Base-by-base conservation (phyloP, 1,284 basidiomycete genomes). In the Apiotrichum gracile region DNA sequence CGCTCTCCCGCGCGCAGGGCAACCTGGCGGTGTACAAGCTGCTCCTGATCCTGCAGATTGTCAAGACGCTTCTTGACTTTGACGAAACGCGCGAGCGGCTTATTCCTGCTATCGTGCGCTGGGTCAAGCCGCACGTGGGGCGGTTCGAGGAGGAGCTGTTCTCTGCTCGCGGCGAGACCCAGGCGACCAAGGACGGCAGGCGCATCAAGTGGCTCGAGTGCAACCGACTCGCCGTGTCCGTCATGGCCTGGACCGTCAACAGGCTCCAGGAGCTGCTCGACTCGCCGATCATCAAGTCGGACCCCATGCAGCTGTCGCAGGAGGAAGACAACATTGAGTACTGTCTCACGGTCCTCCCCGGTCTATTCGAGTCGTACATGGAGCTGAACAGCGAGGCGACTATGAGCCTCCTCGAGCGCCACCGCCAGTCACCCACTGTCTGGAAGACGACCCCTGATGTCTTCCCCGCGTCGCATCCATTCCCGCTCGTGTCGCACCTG, bases 91-190 rank as follows among this genome's bases (percentile, higher is more conserved):
- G 94, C 16, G 81, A 85, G 0, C 76, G 88, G 16, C 79, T 98
- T 21, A 85, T 96, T 7, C 93, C 96, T 52, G 85, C 86, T 26
- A 83, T 97, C 34, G 85, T 92, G 4, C 82, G 86, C 22, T 97
- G 92, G 91, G 86, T 97, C 62, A 94, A 92, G 67, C 91, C 92
- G 0, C 87, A 94, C 70, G 88, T 97, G 60, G 93, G 93, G n/a
- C 80, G 82, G 19, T 96, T 87, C 66, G 91, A 96, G 60, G 65
- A 59, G 41, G 59, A 60, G 22, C 55, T 60, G 21, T 52, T 51
- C 25, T 55, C 54, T 3, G 55, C 51, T 0, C 52, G 63, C 9
- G 54, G 52, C 29, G 62, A 58, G 41, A 56, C 54, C 5, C 58
- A 65, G 49, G 53, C 56, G 22, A 78, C 77, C 21, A 81, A 82